Evolutionary conservation across 192 early-diverging fungal species (phyloP).

Genomic region (Allomyces arbusculus): DNA sequence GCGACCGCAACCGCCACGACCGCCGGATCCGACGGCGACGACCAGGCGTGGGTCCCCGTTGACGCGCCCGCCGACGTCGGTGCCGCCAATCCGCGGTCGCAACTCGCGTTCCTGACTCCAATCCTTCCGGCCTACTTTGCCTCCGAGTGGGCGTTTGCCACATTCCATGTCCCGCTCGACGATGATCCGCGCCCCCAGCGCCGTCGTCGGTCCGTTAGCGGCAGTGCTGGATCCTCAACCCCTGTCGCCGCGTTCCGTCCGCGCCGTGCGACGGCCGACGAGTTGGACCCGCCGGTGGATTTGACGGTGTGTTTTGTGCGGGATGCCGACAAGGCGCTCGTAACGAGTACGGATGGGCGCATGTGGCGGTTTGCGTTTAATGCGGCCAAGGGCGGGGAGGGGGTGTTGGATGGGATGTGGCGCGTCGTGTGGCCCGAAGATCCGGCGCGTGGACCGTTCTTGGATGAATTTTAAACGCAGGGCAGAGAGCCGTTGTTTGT

Average conservation of each 20-base stretch:
- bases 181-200: conserved; percentile 1
- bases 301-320: not conserved
- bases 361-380: not conserved
- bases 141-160: conserved; percentile 84
- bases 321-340: not conserved
- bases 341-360: not conserved
- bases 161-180: conserved; percentile 55
- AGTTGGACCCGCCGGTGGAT: not conserved
- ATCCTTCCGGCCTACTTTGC: conserved; percentile 84
- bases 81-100: not conserved
- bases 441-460: not conserved
- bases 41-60: conserved; percentile 19
- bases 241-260: not conserved
- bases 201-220: not conserved
- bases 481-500: no score
- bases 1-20: not conserved
- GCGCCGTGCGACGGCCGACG: not conserved
- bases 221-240: not conserved
- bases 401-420: not conserved
- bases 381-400: not conserved
- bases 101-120: conserved; percentile 50
- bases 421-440: not conserved
- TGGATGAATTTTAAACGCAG: no score
- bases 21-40: conserved; percentile 17
- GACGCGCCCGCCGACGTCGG: conserved; percentile 1